Base-by-base conservation (phyloP, 495 filamentous ascomycete species). In the Podospora pseudocomata region DNA sequence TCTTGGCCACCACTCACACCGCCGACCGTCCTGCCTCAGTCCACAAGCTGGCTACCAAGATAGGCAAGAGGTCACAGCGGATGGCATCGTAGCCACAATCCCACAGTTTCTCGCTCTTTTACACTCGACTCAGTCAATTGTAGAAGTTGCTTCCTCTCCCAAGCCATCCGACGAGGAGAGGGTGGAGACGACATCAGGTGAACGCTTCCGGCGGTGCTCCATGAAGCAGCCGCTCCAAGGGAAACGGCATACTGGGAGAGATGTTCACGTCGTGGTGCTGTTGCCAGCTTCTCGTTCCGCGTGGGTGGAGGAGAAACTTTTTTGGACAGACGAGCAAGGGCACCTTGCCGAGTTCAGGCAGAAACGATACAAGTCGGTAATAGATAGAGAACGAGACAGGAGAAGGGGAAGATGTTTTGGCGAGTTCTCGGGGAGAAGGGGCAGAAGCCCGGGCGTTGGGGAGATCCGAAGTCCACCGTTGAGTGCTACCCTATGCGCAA, bases 81-180 rank as follows among this genome's bases (percentile, higher is more conserved):
- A 68, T 15, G 71, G 71, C 0, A 23, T 72, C 3, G 65, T 72
- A 9, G 67, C 71, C 0, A 72, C 71, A 2, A 64, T 70, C 9
- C 71, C 71, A 32, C 71, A 72, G 39, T 66, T 72, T 49, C 20
- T 72, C 2, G 67, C 65, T 0, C 65, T 72, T 0, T n/a, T 70
- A 15, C 71, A 72, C 54, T 20, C 62, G 0, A 65, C 34, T 30
- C 39, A 44, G n/a, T 69, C 70, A 6, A 20, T 72, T 4, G 65
- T 69, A 3, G 39, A 63, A 2, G 58, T 54, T 0, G n/a, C 53
- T 1, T 64, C 71, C 0, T 15, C 57, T 2, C 19, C 68, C 2
- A 44, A 54, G 2, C 13, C 18, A 30, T 5, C 56, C 56, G n/a
- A 18, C 56, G n/a, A 9, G 13, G 23, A 20, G 18, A 58, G 15